These are phyloP conservation scores for Hamigera avellanea DNA, from an alignment of 495 filamentous ascomycete species.

Conservation along the genomic window DNA sequence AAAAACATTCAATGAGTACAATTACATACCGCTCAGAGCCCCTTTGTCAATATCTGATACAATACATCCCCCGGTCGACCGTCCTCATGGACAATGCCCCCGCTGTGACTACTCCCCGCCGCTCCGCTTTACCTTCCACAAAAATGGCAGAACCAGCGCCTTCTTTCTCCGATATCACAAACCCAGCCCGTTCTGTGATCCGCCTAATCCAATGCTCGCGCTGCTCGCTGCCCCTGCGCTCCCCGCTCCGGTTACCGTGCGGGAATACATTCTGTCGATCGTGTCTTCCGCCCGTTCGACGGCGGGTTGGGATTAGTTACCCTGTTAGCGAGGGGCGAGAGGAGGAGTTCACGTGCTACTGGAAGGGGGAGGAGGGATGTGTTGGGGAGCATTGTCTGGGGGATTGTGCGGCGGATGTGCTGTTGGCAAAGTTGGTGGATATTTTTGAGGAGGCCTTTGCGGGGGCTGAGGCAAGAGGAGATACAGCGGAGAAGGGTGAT, in stretches of 20 bases:
- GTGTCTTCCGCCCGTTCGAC: conserved; percentile 57
- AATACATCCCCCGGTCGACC: too few species aligned
- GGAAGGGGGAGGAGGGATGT: conserved; percentile 40
- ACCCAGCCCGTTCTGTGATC: conserved; percentile 37
- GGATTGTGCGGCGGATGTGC: conserved; percentile 70
- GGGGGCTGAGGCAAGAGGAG: conserved; percentile 18
- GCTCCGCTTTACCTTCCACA: too few species aligned
- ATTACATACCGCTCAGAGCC: too few species aligned
- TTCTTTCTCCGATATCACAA: conserved; percentile 35
- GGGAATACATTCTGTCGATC: conserved; percentile 64
- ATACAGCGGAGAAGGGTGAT: conserved; percentile 8
- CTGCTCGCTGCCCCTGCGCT: conserved; percentile 57
- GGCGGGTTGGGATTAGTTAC: conserved; percentile 60
- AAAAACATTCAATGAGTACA: too few species aligned
- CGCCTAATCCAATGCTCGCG: conserved; percentile 61
- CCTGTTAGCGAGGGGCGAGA: conserved; percentile 51
- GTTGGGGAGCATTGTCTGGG: conserved; percentile 56
- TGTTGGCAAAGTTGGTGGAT: conserved; percentile 52
- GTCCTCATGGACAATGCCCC: too few species aligned
- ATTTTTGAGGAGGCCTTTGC: conserved; percentile 35
- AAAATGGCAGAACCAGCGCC: too few species aligned
- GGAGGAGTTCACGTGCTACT: conserved; percentile 62
- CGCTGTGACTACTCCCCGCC: too few species aligned
- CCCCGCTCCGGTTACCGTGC: conserved; percentile 71
- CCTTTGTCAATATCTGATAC: too few species aligned